Base-by-base conservation (phyloP, 345 rosid species). In the Lepidium aucheri region DNA sequence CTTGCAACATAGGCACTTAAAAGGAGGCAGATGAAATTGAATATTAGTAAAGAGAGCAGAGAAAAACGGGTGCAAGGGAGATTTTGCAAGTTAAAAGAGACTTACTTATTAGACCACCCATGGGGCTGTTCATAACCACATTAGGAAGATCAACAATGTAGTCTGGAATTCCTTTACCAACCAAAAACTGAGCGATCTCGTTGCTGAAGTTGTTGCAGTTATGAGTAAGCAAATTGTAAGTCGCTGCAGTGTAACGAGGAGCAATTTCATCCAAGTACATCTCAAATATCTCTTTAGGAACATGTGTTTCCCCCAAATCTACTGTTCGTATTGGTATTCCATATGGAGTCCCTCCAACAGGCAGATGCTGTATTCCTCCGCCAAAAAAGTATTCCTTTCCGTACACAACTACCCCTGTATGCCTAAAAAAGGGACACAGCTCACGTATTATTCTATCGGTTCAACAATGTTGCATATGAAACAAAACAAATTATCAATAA, bases 1-100 rank as follows among this genome's bases (percentile, higher is more conserved):
- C 89, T 59, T 90, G 95, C 9, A 94, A 83, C 97, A 94, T 90
- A 22, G 99, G 97, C 97, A 90, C 99, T 94, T 77, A 53, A 82
- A 35, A 45, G 34, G 34, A 36, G 52, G 8, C 15, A 34, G 46
- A 59, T 16, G 2, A 18, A 63, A 50, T 4, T 1, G 40, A n/a
- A 34, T 28, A 28, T 42, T 6, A 45, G 32, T 7, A 10, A 28
- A 43, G 2, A 17, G 10, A 53, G 10, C 26, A 5, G 9, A 62
- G 30, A 4, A 51, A 28, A 61, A 51, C 13, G 4, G 45, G 14
- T 18, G 9, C 17, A 15, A 43, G 39, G 5, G 17, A 32, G 36
- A n/a, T 3, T 40, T 4, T 2, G 6, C 9, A 46, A 14, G 42
- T 11, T 52, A 20, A 2, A n/a, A 50, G 44, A 39, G 44, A 82